Base-by-base conservation (phyloP, 1,139 yeast species). In the Taiozyma sp. region DNA sequence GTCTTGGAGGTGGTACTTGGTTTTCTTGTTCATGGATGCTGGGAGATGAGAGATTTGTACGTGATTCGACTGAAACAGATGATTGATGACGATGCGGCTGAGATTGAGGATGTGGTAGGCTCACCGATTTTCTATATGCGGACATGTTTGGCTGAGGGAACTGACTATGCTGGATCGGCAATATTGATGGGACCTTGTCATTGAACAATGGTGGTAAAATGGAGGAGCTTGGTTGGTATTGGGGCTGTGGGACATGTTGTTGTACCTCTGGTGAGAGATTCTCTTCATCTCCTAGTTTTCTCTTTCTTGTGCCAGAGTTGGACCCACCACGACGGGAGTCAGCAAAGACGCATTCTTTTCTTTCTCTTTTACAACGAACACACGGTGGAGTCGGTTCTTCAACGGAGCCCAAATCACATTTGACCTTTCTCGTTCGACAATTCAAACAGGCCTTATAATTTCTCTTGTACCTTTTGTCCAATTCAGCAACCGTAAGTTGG, bases 351-450 rank as follows among this genome's bases (percentile, higher is more conserved):
- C 97, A 91, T 60, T 85, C 90, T 60, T 80, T 80, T 23, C 95
- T 74, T 63, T 91, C 96, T 48, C 97, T 74, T 55, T 79, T 76
- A 63, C 97, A 91, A 50, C 97, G 71, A 4, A 83, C 85, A 74
- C 98, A 92, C 22, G 95, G 95, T 8, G 96, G 96, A 9, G 81
- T 83, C 0, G 96, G 96, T 52, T 76, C 76, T 52, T 84, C 86
- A 13, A 83, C 81, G 4, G 84, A 81, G 2, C 96, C 96, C 57
- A 90, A 69, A 62, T 89, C 96, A 70, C 97, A 91, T 63, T 84
- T 84, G 46, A 88, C 89, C 63, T 91, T 91, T 40, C 96, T 78
- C 9, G 83, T 79, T 14, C 96, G 77, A 66, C 97, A 91, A 67
- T 84, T 87, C 48, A 87, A 70, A 63, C 97, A 91, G 0, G 97